Conservation (phyloP, 108 stramenopile species). For the Stephanodiscus minutulus region DNA sequence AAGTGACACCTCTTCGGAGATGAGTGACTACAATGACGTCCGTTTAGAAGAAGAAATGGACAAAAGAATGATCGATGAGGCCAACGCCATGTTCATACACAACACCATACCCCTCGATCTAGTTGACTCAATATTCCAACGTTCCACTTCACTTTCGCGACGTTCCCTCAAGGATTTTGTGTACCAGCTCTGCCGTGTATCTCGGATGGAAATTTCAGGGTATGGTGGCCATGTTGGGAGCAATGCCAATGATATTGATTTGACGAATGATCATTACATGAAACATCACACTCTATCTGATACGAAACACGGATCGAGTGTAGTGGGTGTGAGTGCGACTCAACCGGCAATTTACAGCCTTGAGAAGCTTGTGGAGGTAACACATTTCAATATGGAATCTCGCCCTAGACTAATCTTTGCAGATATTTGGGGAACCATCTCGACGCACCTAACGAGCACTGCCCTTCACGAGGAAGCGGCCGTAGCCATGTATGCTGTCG, state of each 20-base stretch:
- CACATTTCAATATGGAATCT: slow-evolving; percentile 97
- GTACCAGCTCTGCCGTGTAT: slow-evolving; percentile 88
- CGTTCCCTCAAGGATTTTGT: slow-evolving; percentile 88
- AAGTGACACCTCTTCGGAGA: slow-evolving; percentile 42
- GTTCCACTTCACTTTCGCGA: slow-evolving; percentile 75
- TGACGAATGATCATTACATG: slow-evolving; percentile 75
- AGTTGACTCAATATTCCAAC: slow-evolving; percentile 87
- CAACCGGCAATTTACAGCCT: slow-evolving; percentile 95
- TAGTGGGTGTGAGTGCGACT: slow-evolving; percentile 46
- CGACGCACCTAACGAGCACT: slow-evolving; percentile 88
- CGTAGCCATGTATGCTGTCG: slow-evolving; percentile 97
- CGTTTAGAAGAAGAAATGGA: slow-evolving; percentile 76
- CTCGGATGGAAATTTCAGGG: slow-evolving; percentile 91
- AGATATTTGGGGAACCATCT: slow-evolving; percentile 92
- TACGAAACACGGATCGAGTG: slow-evolving; percentile 16
- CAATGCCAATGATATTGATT: slow-evolving; percentile 69
- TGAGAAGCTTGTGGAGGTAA: slow-evolving; percentile 97
- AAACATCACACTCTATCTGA: slow-evolving; percentile 63
- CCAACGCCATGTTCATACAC: slow-evolving; percentile 77
- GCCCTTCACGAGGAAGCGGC: slow-evolving; percentile 92
- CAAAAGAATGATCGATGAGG: slow-evolving; percentile 79
- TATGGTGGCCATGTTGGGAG: slow-evolving; percentile 74
- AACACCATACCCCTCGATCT: slow-evolving; percentile 74
- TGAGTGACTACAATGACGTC: slow-evolving; percentile 55
- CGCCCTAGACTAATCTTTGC: slow-evolving; percentile 93